A percentile compares a stretch with the other conserved stretches of the same genome.
Conservation (phyloP, 139 green algal species). For the Chlamydomonas asymmetrica region DNA sequence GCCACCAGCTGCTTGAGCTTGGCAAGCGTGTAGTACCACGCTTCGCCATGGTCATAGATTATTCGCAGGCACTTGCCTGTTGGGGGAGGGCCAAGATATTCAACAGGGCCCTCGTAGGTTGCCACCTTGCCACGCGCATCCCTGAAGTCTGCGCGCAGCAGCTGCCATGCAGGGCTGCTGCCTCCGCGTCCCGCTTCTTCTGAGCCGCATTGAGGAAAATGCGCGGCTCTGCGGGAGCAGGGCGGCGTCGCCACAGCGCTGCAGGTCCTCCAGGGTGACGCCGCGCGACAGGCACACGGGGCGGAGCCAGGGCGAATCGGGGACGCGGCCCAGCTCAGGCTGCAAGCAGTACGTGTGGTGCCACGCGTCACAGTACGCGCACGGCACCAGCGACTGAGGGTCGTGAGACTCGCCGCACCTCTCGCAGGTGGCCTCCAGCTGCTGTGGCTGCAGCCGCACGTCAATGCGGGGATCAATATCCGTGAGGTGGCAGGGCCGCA, state of each 20-base stretch:
- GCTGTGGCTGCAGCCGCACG: background rate
- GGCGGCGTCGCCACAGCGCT: too few relatives aligned
- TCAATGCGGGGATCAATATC: background rate
- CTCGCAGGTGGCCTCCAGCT: slow-evolving; percentile 29
- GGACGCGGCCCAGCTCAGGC: slow-evolving; percentile 53
- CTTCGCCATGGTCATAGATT: too few relatives aligned
- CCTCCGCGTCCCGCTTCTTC: background rate
- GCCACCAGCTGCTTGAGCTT: too few relatives aligned
- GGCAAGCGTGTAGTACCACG: too few relatives aligned
- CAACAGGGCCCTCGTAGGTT: too few relatives aligned
- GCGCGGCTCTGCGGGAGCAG: too few relatives aligned
- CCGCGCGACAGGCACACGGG: slow-evolving; percentile 6
- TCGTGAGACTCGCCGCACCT: slow-evolving; percentile 42
- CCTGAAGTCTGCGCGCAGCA: too few relatives aligned
- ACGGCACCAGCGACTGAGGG: slow-evolving; percentile 62
- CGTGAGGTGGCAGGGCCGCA: background rate
- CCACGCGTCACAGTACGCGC: slow-evolving; percentile 66
- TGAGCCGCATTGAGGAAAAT: too few relatives aligned
- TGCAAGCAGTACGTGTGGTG: slow-evolving; percentile 61
- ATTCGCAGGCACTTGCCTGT: too few relatives aligned
- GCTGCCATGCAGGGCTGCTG: background rate
- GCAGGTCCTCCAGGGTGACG: too few relatives aligned
- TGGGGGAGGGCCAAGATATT: too few relatives aligned
- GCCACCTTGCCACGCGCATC: too few relatives aligned
- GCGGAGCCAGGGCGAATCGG: slow-evolving; percentile 68